Conservation (phyloP, 371 early-diverging fungal genomes). For the Apophysomyces ossiformis region DNA sequence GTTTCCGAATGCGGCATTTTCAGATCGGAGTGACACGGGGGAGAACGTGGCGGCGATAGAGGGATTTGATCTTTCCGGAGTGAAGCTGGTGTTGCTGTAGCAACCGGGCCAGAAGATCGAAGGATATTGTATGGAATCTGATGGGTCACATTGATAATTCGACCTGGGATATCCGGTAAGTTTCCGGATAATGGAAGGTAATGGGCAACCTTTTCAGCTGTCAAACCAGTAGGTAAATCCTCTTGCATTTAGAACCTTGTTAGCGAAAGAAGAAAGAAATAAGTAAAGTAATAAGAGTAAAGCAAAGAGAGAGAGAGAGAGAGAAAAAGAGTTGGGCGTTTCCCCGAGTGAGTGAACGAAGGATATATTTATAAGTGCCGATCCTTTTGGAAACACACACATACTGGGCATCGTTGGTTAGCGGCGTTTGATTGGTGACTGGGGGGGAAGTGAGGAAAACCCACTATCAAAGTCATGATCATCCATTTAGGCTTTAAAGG, state of each 20-base stretch:
- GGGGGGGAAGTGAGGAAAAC: neutral
- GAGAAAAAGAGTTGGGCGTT: neutral
- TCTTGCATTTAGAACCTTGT: neutral
- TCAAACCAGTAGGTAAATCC: slow-evolving; percentile 20
- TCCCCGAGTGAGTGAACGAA: neutral
- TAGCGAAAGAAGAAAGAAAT: too few species aligned
- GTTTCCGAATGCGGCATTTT: neutral
- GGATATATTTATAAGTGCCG: neutral
- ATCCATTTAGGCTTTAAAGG: slow-evolving; percentile 4
- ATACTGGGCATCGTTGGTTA: neutral
- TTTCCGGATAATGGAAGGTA: slow-evolving; percentile 40
- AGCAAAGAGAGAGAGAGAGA: neutral
- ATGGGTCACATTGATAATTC: slow-evolving; percentile 68
- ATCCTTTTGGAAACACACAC: neutral
- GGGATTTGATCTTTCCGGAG: slow-evolving; percentile 14
- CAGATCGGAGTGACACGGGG: slow-evolving; percentile 2
- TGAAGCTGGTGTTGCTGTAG: neutral
- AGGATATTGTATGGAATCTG: slow-evolving; percentile 64
- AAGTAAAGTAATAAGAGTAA: too few species aligned
- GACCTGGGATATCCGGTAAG: slow-evolving; percentile 40
- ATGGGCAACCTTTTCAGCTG: slow-evolving; percentile 52
- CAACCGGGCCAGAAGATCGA: slow-evolving; percentile 23
- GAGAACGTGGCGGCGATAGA: slow-evolving; percentile 17
- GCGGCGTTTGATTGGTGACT: slow-evolving; percentile 12
- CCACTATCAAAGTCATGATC: neutral